A percentile compares a stretch with the other conserved stretches of the same genome.
Evolutionary conservation across 345 rosid species (phyloP).

Genomic region (Alliaria petiolata): DNA sequence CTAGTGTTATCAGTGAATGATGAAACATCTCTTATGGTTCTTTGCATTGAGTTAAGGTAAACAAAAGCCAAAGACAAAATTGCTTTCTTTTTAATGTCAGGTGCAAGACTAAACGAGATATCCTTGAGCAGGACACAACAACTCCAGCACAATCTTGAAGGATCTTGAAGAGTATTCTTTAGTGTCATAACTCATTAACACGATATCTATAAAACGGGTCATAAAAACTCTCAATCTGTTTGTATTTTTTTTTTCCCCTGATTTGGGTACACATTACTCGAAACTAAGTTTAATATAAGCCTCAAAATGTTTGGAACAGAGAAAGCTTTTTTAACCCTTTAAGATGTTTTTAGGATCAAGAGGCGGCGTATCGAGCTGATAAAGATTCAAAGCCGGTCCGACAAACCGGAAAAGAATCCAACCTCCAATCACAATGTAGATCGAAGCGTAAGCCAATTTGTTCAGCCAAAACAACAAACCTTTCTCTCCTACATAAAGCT

Average conservation of each 20-base stretch:
- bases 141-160: slow-evolving; percentile 17
- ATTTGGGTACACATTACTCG: slow-evolving; percentile 14
- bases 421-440: slow-evolving; percentile 78
- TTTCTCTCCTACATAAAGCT: slow-evolving; percentile 72
- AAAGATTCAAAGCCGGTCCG: slow-evolving; percentile 84
- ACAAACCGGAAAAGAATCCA: slow-evolving; percentile 93
- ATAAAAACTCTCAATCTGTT: background rate
- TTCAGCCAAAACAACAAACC: slow-evolving; percentile 79
- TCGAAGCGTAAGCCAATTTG: slow-evolving; percentile 86
- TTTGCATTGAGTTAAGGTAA: background rate
- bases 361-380: slow-evolving; percentile 76
- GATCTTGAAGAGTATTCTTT: background rate
- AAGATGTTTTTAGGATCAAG: slow-evolving; percentile 64
- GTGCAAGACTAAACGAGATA: slow-evolving; percentile 30
- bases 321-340: slow-evolving; percentile 45
- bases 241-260: too few species aligned
- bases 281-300: slow-evolving; percentile 17
- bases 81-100: background rate
- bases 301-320: slow-evolving; percentile 14
- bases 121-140: slow-evolving; percentile 13
- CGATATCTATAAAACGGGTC: background rate
- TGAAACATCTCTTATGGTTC: background rate
- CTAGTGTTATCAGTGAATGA: background rate
- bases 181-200: slow-evolving; percentile 2
- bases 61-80: background rate